phyloP scores from a whole-genome alignment of 495 filamentous ascomycete species.

The Penicillium simplicissimum region DNA sequence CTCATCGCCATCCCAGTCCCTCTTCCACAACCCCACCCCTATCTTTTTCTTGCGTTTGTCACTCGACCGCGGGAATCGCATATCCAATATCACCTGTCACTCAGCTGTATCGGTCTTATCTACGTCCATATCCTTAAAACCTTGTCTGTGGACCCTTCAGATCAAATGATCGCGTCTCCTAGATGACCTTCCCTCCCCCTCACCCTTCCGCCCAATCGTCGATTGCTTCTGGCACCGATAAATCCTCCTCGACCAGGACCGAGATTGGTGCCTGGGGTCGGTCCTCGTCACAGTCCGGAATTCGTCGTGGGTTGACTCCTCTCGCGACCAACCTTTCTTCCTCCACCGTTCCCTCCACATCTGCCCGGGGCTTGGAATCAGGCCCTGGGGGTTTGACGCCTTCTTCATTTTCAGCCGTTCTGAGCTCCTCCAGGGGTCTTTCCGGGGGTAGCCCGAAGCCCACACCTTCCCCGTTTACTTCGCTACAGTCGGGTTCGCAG shows the following conservation, averaged over 20 bases:
- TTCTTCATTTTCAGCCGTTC: slow-evolving; percentile 59
- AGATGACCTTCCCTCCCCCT: slow-evolving; percentile 66
- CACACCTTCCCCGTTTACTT: slow-evolving; percentile 53
- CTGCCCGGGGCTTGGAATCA: slow-evolving; percentile 46
- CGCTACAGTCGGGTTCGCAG: slow-evolving; percentile 61
- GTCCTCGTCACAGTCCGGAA: slow-evolving; percentile 56
- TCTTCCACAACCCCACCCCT: slow-evolving; percentile 22
- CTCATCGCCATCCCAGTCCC: slow-evolving; percentile 25
- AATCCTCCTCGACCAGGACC: slow-evolving; percentile 55
- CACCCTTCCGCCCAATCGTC: slow-evolving; percentile 62
- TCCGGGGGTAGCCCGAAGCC: slow-evolving; percentile 53
- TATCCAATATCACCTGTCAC: slow-evolving; percentile 7
- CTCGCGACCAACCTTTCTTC: slow-evolving; percentile 57
- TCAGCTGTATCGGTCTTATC: slow-evolving; percentile 23
- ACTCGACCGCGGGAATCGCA: slow-evolving; percentile 15
- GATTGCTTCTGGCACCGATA: slow-evolving; percentile 60
- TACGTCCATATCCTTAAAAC: slow-evolving; percentile 40
- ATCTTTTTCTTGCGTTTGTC: slow-evolving; percentile 14
- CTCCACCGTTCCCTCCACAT: slow-evolving; percentile 46
- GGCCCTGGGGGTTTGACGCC: slow-evolving; percentile 49
- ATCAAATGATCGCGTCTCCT: slow-evolving; percentile 63
- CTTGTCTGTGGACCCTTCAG: slow-evolving; percentile 45
- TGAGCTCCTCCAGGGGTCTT: slow-evolving; percentile 51
- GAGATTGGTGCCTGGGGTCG: slow-evolving; percentile 64
- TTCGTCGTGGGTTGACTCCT: slow-evolving; percentile 63